A percentile compares a stretch with the other conserved stretches of the same genome.
phyloP scores from a whole-genome alignment of 805 yeast genomes.

The Pichia pseudocactophila region DNA sequence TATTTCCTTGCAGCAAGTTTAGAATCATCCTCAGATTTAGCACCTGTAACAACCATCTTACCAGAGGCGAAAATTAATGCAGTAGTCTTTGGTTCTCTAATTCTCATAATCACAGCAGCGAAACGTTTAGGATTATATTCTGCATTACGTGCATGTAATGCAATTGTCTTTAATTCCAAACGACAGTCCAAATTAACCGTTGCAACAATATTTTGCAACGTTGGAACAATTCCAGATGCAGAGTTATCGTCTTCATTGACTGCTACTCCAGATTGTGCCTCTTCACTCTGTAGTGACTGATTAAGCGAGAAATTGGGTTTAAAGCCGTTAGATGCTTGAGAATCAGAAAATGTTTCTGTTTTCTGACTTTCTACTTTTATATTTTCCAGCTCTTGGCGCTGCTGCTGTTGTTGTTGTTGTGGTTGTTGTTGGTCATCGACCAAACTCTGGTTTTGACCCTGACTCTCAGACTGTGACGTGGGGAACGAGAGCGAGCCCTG shows the following conservation, averaged over 20 bases:
- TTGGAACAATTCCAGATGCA: slow-evolving; percentile 93
- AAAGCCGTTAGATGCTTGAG: neutral
- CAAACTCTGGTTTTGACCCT: slow-evolving; percentile 11
- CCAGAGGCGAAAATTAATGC: slow-evolving; percentile 97
- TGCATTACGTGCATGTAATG: slow-evolving; percentile 97
- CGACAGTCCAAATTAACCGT: slow-evolving; percentile 96
- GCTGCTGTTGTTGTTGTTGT: too few relatives aligned
- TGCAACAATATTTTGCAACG: slow-evolving; percentile 92
- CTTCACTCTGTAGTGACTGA: neutral
- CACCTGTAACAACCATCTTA: slow-evolving; percentile 99
- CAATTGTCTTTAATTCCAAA: slow-evolving; percentile 91
- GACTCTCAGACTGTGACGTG: slow-evolving; percentile 29
- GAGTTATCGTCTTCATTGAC: slow-evolving; percentile 49
- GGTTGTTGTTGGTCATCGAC: neutral
- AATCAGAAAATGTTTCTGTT: neutral
- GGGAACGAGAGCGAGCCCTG: slow-evolving; percentile 58
- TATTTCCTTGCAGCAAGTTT: slow-evolving; percentile 95
- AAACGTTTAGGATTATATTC: slow-evolving; percentile 98
- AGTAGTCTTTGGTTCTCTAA: slow-evolving; percentile 96
- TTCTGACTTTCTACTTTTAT: slow-evolving; percentile 10
- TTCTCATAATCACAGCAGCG: slow-evolving; percentile 99
- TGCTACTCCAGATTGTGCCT: slow-evolving; percentile 7
- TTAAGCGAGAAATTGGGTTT: neutral
- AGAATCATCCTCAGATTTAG: slow-evolving; percentile 97
- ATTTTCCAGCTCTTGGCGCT: too few relatives aligned